phyloP scores from a whole-genome alignment of 768 basidiomycete species.

The Mycena metata region DNA sequence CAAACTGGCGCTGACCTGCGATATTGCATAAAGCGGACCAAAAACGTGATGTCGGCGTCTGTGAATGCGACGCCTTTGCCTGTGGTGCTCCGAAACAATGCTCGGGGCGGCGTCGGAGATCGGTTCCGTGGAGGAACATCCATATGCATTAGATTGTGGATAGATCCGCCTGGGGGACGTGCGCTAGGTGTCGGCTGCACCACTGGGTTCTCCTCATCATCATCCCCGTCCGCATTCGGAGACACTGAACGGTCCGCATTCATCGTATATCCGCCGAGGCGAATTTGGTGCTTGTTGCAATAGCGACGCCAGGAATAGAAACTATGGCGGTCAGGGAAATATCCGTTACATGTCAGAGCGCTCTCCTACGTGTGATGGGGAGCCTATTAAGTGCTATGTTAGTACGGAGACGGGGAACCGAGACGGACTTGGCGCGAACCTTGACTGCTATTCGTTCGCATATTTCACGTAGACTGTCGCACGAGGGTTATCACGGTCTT shows the following conservation, averaged over 20 bases:
- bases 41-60: constrained; percentile 82
- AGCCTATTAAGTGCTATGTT: constrained; percentile 61
- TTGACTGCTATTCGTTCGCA: constrained; percentile 90
- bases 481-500: background rate
- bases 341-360: constrained; percentile 18
- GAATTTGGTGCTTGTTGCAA: constrained; percentile 93
- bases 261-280: constrained; percentile 89
- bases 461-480: constrained; percentile 78
- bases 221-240: constrained; percentile 56
- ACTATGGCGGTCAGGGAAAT: constrained; percentile 51
- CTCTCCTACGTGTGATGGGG: constrained; percentile 86
- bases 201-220: constrained; percentile 50
- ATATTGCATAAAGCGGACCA: constrained; percentile 83
- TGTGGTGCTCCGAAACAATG: constrained; percentile 86
- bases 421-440: constrained; percentile 52
- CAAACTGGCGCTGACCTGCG: constrained; percentile 66
- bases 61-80: constrained; percentile 94
- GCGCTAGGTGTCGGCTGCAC: constrained; percentile 15
- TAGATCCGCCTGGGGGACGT: constrained; percentile 41
- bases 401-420: constrained; percentile 12
- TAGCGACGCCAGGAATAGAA: constrained; percentile 94
- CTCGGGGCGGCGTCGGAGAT: constrained; percentile 86
- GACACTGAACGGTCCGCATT: constrained; percentile 66
- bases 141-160: constrained; percentile 39
- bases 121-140: constrained; percentile 62